Percentiles rank a stretch among this genome's conserved stretches.
phyloP scores from a whole-genome alignment of 306 rosid species.

The Sophora flavescens region DNA sequence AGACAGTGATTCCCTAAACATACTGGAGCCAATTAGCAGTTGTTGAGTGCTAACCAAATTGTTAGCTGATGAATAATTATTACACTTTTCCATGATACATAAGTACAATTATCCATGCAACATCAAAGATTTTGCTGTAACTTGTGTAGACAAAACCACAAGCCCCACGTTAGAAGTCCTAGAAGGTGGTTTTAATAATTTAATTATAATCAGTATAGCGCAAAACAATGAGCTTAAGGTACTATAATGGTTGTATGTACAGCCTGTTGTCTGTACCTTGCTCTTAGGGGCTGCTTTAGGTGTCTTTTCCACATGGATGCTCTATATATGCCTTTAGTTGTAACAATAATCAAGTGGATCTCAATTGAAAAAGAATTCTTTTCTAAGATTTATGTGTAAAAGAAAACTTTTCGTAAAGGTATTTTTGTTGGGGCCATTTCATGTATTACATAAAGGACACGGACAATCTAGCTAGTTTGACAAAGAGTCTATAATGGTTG shows the following conservation, averaged over 20 bases:
- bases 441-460: not conserved
- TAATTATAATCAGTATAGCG: not conserved
- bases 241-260: constrained; percentile 23
- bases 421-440: not conserved
- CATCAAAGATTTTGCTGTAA: constrained; percentile 36
- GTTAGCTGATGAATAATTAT: constrained; percentile 23
- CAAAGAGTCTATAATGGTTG: not conserved
- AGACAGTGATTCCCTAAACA: constrained; percentile 40
- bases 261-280: constrained; percentile 40
- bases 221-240: constrained; percentile 33
- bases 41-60: constrained; percentile 4
- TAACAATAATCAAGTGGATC: not conserved
- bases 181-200: not conserved
- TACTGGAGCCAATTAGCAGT: constrained; percentile 17
- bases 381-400: not conserved
- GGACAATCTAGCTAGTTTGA: constrained; percentile 3
- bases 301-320: constrained; percentile 25
- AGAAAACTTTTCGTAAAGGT: not conserved
- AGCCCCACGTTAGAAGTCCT: constrained; percentile 28
- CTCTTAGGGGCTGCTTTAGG: constrained; percentile 27
- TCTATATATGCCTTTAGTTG: constrained; percentile 20
- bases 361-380: not conserved
- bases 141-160: constrained; percentile 37
- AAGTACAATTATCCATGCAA: constrained; percentile 18
- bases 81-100: not conserved